Evolutionary conservation across 1,284 basidiomycete genomes (phyloP), one percentile per base, ranked within the genome.

Genomic region (Inonotus hispidus): DNA sequence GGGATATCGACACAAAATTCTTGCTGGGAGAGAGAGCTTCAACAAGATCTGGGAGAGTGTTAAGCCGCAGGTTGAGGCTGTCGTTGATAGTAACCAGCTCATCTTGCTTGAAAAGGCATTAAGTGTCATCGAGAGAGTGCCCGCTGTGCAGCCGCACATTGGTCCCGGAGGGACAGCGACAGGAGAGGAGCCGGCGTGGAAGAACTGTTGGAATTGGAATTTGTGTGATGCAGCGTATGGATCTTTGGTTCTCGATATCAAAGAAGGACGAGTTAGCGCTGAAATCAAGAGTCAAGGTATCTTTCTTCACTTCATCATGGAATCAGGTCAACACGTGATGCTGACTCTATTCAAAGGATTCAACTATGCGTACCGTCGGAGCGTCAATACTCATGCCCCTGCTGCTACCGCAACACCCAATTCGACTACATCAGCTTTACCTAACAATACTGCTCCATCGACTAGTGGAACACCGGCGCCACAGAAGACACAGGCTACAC

Each of bases 131-230:
- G 91, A 93, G 68, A 82, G 90, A 47, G 76, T 95, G 14, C 92
- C 93, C 5, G 77, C 86, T 2, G 72, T 82, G 1, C 82, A 85
- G 45, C 79, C 82, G 3, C 78, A 81, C 56, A 77, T 79, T 14
- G 84, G 82, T 45, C 79, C 80, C 3, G 81, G 79, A 2, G 79
- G 80, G 21, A 73, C 79, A 3, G 78, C 80, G 25, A 76, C 79
- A 7, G 78, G 80, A 7, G 93, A 95, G 70, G 93, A 95, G 66
- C 85, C 89, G 3, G 85, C 91, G 0, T 98, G 95, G 96, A 98
- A 94, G 76, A 98, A 95, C 73, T 94, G 91, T 69, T 99, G 96
- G 96, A 95, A 98, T 74, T 98, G 95, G 95, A 95, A 96, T 69
- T 75, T 97, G 45, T 94, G 95, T 62, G 96, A 99, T 70, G 96